Evolutionary conservation across 2,329 filamentous ascomycete species (phyloP), one percentile per base, ranked within the genome.

Genomic region (Hypoxylon sp.): DNA sequence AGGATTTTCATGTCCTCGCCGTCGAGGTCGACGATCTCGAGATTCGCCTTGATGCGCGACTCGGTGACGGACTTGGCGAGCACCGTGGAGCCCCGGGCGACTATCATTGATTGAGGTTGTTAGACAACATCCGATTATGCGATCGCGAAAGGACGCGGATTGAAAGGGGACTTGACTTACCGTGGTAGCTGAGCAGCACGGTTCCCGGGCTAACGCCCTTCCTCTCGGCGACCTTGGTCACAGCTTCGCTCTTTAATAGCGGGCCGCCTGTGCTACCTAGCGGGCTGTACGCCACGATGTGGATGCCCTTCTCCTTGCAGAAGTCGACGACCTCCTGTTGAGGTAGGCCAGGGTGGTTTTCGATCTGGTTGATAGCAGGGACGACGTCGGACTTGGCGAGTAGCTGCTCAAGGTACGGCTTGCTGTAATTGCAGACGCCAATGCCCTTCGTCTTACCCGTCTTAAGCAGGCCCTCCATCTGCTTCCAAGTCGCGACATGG

Each of bases 401-500:
- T 68, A 89, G 82, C 77, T 88, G 77, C 75, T 87, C 82, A 21
- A 89, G 82, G 76, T 88, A 89, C 61, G 79, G 80, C 69, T 82
- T 81, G 81, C 84, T 87, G 79, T 89, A 89, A 77, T 89, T 89
- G 80, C 82, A 85, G 51, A 89, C 86, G 53, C 87, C 87, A 53
- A 89, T 82, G 39, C 81, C 82, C 75, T 80, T 82, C 65, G 82
- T 80, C 80, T 89, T 90, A 72, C 89, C 89, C 0, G 87, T 85
- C 6, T 80, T 79, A 5, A 91, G 82, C 4, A 93, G 82, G 69
- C 85, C 86, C 83, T 93, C 92, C 86, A 93, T 90, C 78, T 86
- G 87, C 82, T 90, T 90, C 92, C 92, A 97, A 54, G 92, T 93
- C 65, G 92, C 85, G 71, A 92, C 82, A 79, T 95, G 92, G 73